A percentile compares a stretch with the other conserved stretches of the same genome.
These are phyloP conservation scores for Tetrapyrgos nigripes DNA, from an alignment of 1,284 basidiomycete species.

Conservation along the genomic window DNA sequence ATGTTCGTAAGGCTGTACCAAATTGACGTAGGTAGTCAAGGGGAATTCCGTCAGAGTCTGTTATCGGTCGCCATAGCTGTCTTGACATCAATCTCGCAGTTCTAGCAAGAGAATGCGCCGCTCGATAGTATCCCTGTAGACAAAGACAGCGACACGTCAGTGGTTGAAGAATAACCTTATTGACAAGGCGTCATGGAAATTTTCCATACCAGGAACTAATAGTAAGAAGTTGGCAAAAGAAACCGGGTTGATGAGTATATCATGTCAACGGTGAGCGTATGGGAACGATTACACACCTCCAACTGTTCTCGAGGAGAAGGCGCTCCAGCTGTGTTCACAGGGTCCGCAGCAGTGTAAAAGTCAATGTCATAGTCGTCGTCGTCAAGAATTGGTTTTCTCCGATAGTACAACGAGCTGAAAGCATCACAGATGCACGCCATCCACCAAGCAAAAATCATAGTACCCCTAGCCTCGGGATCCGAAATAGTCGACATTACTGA, in stretches of 20 bases:
- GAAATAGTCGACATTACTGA: conserved; percentile 71
- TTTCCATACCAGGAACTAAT: conserved; percentile 48
- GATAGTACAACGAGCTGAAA: conserved; percentile 53
- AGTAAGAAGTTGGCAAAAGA: not conserved
- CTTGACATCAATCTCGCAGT: conserved; percentile 81
- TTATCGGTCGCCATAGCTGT: conserved; percentile 79
- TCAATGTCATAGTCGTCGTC: conserved; percentile 73
- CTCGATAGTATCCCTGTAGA: conserved; percentile 76
- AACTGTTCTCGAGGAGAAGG: conserved; percentile 76
- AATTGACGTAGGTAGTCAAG: conserved; percentile 66
- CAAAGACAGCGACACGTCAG: not conserved
- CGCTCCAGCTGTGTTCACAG: conserved; percentile 55
- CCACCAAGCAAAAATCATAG: conserved; percentile 88
- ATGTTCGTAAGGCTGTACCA: conserved; percentile 67
- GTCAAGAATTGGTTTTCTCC: conserved; percentile 52
- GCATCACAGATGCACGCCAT: conserved; percentile 66
- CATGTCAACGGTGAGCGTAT: too few relatives aligned
- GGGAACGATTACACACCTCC: conserved; percentile 52
- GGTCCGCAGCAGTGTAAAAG: conserved; percentile 78
- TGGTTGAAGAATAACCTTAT: conserved; percentile 42
- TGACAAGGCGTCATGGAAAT: conserved; percentile 5
- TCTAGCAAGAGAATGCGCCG: conserved; percentile 80
- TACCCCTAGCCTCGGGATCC: conserved; percentile 75
- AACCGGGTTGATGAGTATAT: not conserved
- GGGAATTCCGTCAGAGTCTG: conserved; percentile 78